A percentile compares a stretch with the other conserved stretches of the same genome.
Conservation (phyloP, 768 basidiomycete genomes). For the Xanthoconium stramineum region DNA sequence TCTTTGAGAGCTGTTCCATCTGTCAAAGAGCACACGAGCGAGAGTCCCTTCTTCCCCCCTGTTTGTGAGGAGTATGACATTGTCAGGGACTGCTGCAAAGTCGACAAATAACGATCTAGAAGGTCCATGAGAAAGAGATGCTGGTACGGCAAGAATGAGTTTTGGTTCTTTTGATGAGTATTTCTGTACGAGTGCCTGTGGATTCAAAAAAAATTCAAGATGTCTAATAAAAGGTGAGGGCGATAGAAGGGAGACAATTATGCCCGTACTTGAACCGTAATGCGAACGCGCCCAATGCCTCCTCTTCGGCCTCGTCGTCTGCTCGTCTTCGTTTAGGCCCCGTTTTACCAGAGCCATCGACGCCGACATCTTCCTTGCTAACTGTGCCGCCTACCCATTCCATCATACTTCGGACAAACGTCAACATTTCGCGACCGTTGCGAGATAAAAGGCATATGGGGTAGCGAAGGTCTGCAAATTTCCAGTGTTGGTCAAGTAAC, state of each 20-base stretch:
- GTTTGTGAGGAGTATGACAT: constrained; percentile 83
- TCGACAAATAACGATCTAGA: constrained; percentile 83
- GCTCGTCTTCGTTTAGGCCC: constrained; percentile 52
- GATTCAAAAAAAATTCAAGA: constrained; percentile 87
- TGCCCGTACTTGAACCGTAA: constrained; percentile 80
- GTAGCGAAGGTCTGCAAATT: constrained; percentile 74
- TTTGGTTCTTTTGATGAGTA: constrained; percentile 90
- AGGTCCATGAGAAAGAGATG: constrained; percentile 88
- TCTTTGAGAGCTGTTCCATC: constrained; percentile 84
- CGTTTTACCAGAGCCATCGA: constrained; percentile 58
- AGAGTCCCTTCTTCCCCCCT: constrained; percentile 80
- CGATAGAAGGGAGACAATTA: neutral
- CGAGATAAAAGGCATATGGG: constrained; percentile 93
- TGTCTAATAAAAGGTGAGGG: constrained; percentile 48
- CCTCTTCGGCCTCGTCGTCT: constrained; percentile 75
- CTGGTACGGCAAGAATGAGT: constrained; percentile 89
- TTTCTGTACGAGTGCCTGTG: constrained; percentile 73
- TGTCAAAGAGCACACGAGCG: constrained; percentile 72
- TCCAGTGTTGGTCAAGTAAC: constrained; percentile 96
- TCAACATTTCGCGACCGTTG: constrained; percentile 90
- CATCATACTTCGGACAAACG: constrained; percentile 94
- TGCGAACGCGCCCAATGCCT: constrained; percentile 79
- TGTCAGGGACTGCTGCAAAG: constrained; percentile 79
- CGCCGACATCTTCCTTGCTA: constrained; percentile 87
- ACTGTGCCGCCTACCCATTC: constrained; percentile 98